Evolutionary conservation across 208 protist genomes (phyloP), one percentile per base, ranked within the genome.

Genomic region (Leishmania guyanensis): DNA sequence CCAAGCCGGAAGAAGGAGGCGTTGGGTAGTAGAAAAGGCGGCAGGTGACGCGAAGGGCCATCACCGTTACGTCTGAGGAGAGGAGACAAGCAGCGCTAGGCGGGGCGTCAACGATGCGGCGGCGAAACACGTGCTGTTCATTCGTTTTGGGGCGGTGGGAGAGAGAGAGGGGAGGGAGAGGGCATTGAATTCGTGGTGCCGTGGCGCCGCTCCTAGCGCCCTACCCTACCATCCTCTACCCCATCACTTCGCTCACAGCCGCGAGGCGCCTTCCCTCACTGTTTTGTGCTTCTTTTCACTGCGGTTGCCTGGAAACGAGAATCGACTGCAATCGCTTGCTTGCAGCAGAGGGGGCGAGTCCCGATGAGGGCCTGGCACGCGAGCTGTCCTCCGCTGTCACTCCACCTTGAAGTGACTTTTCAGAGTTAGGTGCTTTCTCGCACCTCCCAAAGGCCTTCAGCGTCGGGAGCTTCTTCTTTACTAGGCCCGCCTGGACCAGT

Each of bases 401-500:
- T 26, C 10, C 62, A 29, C 36, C 43, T 29, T 69, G 29, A 36
- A 14, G 43, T 14, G 64, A 6, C 16, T 29, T 29, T 43, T 3
- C 43, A 36, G 8, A 64, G 1, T 1, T 20, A 17, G 16, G 26
- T 77, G 53, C 14, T 36, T 17, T 43, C 39, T 68, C 46, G 46
- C 60, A 26, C 76, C 50, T 26, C 9, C 65, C 50, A 71, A 82
- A 82, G 14, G 43, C 77, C n/a, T 46, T 29, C 1, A 79, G 80
- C 29, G 81, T 65, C 33, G 71, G 81, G 0, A 87, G 58, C 3
- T 70, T 66, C n/a, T 90, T 89, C 65, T 62, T 22, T 9, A 17
- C 33, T 20, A 91, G 71, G 22, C 70, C 54, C 10, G 53, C 54
- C 77, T 48, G 58, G 51, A 92, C 79, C 48, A 84, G 46, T 36